Evolutionary conservation across 1,139 yeast genomes (phyloP).

Genomic region (Candida tunisiensis): DNA sequence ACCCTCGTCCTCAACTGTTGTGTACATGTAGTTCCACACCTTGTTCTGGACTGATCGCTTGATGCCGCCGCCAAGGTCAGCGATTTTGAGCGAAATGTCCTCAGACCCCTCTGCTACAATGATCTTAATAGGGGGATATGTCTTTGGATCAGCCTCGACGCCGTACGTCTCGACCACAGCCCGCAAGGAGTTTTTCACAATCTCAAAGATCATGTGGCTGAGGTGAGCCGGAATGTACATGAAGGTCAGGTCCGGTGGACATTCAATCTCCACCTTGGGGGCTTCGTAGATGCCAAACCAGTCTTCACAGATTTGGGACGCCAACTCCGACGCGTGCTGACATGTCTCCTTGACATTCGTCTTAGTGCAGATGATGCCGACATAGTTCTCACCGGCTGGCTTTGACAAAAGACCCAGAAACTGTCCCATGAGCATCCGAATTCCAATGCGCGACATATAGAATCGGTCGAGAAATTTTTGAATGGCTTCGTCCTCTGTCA

Average conservation of each 20-base stretch:
- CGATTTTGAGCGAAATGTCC: slow-evolving; percentile 82
- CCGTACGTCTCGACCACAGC: slow-evolving; percentile 71
- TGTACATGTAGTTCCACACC: slow-evolving; percentile 84
- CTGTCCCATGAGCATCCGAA: slow-evolving; percentile 77
- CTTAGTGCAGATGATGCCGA: slow-evolving; percentile 69
- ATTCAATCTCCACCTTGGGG: slow-evolving; percentile 58
- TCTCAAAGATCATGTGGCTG: slow-evolving; percentile 73
- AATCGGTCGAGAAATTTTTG: slow-evolving; percentile 66
- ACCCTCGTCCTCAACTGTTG: slow-evolving; percentile 61
- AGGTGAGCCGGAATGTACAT: slow-evolving; percentile 84
- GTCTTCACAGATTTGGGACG: slow-evolving; percentile 72
- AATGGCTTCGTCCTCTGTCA: slow-evolving; percentile 44
- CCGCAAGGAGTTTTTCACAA: slow-evolving; percentile 64
- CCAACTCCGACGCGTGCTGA: slow-evolving; percentile 71
- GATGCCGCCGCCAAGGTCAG: slow-evolving; percentile 93
- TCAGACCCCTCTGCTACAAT: slow-evolving; percentile 86
- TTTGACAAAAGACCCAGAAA: slow-evolving; percentile 66
- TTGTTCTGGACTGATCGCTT: slow-evolving; percentile 72
- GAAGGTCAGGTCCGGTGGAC: slow-evolving; percentile 42
- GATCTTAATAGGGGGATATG: slow-evolving; percentile 69
- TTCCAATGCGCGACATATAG: slow-evolving; percentile 75
- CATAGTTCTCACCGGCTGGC: slow-evolving; percentile 42
- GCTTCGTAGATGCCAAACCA: slow-evolving; percentile 74
- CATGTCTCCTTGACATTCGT: slow-evolving; percentile 68
- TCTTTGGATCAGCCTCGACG: slow-evolving; percentile 22